These are phyloP conservation scores for Anacardium occidentale DNA, from an alignment of 345 rosid species.

Conservation along the genomic window DNA sequence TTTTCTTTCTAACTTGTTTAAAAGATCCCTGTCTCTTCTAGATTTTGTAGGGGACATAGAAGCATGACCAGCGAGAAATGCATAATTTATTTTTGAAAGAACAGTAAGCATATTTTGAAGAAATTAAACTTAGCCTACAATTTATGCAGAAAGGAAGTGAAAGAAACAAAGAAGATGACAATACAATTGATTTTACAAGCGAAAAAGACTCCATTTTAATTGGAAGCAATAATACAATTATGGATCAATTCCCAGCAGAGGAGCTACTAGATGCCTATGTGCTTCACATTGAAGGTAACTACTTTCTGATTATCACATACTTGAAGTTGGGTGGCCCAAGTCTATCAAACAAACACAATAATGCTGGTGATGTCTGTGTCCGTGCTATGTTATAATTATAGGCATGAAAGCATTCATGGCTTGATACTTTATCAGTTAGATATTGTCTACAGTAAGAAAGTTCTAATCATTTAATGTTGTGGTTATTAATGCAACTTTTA, in stretches of 20 bases:
- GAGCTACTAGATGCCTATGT: slow-evolving; percentile 37
- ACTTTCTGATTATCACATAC: background rate
- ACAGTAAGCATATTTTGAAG: background rate
- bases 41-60: background rate
- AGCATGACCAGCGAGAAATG: background rate
- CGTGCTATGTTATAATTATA: slow-evolving; percentile 5
- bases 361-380: background rate
- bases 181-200: slow-evolving; percentile 22
- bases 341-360: background rate
- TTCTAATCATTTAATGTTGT: background rate
- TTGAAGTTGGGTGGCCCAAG: background rate
- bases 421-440: background rate
- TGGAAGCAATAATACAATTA: slow-evolving; percentile 16
- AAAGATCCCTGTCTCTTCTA: background rate
- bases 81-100: background rate
- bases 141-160: slow-evolving; percentile 43
- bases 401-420: background rate
- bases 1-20: slow-evolving; percentile 5
- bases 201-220: slow-evolving; percentile 21
- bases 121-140: background rate
- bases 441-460: background rate
- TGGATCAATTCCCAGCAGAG: slow-evolving; percentile 27
- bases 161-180: slow-evolving; percentile 36
- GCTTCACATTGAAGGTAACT: slow-evolving; percentile 50
- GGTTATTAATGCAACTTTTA: background rate